Evolutionary conservation across 2,329 filamentous ascomycete genomes (phyloP), one percentile per base, ranked within the genome.

Genomic region (Colletotrichum gigasporum): DNA sequence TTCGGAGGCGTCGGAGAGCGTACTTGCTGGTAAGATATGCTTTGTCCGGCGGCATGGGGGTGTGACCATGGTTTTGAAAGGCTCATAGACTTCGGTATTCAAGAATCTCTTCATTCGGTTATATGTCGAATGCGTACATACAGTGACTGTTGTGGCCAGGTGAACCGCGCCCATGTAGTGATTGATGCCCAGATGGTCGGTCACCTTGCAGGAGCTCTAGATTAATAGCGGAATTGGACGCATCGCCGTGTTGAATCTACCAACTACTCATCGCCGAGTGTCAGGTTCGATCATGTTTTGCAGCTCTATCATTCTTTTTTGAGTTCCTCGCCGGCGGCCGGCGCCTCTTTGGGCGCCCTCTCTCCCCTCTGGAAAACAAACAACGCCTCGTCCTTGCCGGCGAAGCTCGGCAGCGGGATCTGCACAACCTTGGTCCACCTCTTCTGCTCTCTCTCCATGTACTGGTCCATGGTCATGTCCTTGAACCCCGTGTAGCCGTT

Each of bases 401-500:
- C 87, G 76, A 93, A 93, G 73, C 89, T 92, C 20, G 90, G 90
- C 71, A 94, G 74, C 4, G 90, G 84, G 66, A 93, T 81, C 78
- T 91, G 88, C 12, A 86, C 82, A 2, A 86, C 80, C 74, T 85
- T 84, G 51, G 83, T 81, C 85, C 88, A 93, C 2, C 79, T 80
- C 24, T 71, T 73, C 69, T 86, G 82, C 71, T 90, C 85, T 48
- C 74, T 78, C 64, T 77, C 83, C 78, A 93, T 88, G 79, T 87
- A 93, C 71, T 89, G 83, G 69, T 89, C 89, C 74, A 92, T 87
- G 22, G 84, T 88, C 74, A 84, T 78, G 68, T 84, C 80, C 56
- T 80, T 82, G 73, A 93, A 93, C 0, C 85, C 89, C 0, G 91
- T 94, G 72, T 91, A 93, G 2, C 91, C 90, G 74, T 92, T 93